Conservation (phyloP, 768 basidiomycete species). For the Guyanaporus albipodus region DNA sequence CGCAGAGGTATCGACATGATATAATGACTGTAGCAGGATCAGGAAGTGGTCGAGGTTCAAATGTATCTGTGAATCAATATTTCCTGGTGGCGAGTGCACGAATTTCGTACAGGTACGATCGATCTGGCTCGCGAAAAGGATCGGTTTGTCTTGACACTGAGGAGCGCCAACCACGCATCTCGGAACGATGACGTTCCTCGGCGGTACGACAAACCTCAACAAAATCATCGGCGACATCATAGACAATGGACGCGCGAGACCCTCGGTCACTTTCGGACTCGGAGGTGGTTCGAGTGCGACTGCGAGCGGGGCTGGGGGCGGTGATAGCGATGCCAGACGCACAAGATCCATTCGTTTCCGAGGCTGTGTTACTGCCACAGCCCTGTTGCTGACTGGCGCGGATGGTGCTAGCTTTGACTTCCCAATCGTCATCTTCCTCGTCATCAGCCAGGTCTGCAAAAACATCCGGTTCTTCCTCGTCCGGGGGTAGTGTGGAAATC, state of each 20-base stretch:
- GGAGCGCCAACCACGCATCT: constrained; percentile 78
- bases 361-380: constrained; percentile 24
- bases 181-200: constrained; percentile 75
- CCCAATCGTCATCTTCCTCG: constrained; percentile 72
- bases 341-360: constrained; percentile 23
- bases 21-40: constrained; percentile 3
- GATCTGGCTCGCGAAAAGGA: constrained; percentile 43
- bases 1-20: constrained; percentile 16
- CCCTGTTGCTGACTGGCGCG: constrained; percentile 53
- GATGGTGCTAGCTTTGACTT: constrained; percentile 75
- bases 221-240: constrained; percentile 74
- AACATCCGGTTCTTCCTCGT: constrained; percentile 94
- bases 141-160: constrained; percentile 20
- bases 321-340: constrained; percentile 33
- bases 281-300: constrained; percentile 62
- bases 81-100: constrained; percentile 82
- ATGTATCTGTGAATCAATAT: constrained; percentile 44
- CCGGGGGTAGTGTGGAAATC: constrained; percentile 80
- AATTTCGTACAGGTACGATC: constrained; percentile 73
- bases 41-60: not conserved
- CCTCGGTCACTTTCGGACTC: constrained; percentile 73
- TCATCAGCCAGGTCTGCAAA: constrained; percentile 92
- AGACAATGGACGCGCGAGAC: constrained; percentile 74
- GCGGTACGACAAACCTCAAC: constrained; percentile 67
- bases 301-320: constrained; percentile 57